These are phyloP conservation scores for Solanum chacoense DNA, from an alignment of 305 asterid genomes.

Conservation along the genomic window DNA sequence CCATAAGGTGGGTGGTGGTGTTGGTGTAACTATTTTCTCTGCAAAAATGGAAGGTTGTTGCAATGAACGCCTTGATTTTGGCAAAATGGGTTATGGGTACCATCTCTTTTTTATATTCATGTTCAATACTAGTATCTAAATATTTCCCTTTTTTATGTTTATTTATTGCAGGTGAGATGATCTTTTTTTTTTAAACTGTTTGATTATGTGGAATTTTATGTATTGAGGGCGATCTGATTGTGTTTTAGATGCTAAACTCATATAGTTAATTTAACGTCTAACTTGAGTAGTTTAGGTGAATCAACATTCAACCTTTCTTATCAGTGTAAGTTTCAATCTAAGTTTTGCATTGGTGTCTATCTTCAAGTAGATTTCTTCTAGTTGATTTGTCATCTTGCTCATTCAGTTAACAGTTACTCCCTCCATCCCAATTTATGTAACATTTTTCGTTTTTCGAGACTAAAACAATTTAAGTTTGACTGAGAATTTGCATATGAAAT, in stretches of 20 bases:
- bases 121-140: too few relatives aligned
- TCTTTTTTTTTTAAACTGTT: neutral
- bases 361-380: neutral
- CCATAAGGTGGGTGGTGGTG: slow-evolving; percentile 1
- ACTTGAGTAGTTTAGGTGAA: neutral
- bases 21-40: neutral
- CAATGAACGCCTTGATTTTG: slow-evolving; percentile 76
- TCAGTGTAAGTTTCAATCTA: too few relatives aligned
- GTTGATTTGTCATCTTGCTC: too few relatives aligned
- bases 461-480: too few relatives aligned
- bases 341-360: neutral
- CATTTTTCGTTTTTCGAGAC: too few relatives aligned
- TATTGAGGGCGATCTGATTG: neutral
- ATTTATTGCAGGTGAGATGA: neutral
- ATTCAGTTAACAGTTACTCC: too few relatives aligned
- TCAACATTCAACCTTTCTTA: neutral
- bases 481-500: too few relatives aligned
- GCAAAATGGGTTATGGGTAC: slow-evolving; percentile 98
- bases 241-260: neutral
- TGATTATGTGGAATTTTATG: neutral
- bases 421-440: too few relatives aligned
- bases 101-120: neutral
- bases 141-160: neutral
- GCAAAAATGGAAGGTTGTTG: slow-evolving; percentile 58
- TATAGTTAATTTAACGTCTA: neutral